These are phyloP conservation scores for Actinomortierella ambigua DNA, from an alignment of 371 early-diverging fungal species.

Conservation along the genomic window DNA sequence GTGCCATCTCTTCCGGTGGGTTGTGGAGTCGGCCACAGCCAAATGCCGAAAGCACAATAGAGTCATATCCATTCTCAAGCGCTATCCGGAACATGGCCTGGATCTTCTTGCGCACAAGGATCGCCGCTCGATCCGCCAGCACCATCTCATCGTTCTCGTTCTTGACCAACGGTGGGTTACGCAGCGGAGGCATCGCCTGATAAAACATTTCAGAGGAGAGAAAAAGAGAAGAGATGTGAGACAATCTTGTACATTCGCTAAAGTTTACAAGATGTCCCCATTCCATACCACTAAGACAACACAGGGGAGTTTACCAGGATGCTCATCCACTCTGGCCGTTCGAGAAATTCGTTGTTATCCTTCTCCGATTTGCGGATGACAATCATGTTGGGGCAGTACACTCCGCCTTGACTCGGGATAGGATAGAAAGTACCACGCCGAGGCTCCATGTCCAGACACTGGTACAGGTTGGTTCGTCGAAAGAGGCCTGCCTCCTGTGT, in stretches of 20 bases:
- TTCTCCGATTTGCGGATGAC: slow-evolving; percentile 43
- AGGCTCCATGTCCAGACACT: slow-evolving; percentile 47
- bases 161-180: slow-evolving; percentile 38
- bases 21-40: slow-evolving; percentile 51
- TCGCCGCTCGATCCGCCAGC: slow-evolving; percentile 28
- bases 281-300: too few species aligned
- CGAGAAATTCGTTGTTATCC: slow-evolving; percentile 41
- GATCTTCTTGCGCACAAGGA: slow-evolving; percentile 43
- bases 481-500: slow-evolving; percentile 54
- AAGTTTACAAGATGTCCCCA: neutral
- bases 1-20: slow-evolving; percentile 45
- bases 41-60: slow-evolving; percentile 51
- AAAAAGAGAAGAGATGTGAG: neutral
- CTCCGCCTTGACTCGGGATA: slow-evolving; percentile 45
- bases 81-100: slow-evolving; percentile 46
- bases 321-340: slow-evolving; percentile 50
- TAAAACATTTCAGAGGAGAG: neutral
- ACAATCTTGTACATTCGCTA: too few species aligned
- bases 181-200: slow-evolving; percentile 38
- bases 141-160: slow-evolving; percentile 35
- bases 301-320: slow-evolving; percentile 37
- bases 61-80: slow-evolving; percentile 47
- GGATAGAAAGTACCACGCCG: slow-evolving; percentile 48
- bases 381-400: slow-evolving; percentile 50
- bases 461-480: slow-evolving; percentile 48